Conservation (phyloP, 352 stramenopile species). For the Globisporangium parvum region DNA sequence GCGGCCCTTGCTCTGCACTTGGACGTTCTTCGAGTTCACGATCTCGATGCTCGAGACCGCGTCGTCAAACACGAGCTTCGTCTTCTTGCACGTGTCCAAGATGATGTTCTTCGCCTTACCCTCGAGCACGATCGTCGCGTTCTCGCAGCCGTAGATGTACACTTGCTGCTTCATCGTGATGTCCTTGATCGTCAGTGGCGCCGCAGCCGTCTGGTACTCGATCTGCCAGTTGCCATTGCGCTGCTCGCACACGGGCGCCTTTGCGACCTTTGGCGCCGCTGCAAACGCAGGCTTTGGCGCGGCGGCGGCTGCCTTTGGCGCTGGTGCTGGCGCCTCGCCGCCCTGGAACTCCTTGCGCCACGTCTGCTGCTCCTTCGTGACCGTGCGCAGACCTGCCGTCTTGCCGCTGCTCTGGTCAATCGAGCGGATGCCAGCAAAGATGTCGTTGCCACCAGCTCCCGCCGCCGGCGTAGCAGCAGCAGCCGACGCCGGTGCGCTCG, state of each 20-base stretch:
- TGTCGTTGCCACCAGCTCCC: constrained; percentile 55
- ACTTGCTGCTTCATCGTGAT: constrained; percentile 95
- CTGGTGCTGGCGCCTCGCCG: constrained; percentile 14
- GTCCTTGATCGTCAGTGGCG: constrained; percentile 85
- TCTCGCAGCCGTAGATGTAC: constrained; percentile 95
- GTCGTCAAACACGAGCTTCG: constrained; percentile 94
- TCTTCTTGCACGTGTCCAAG: constrained; percentile 94
- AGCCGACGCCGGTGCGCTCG: constrained; percentile 23
- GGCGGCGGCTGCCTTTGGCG: constrained; percentile 5
- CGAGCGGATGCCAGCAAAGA: constrained; percentile 87
- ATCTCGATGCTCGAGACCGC: constrained; percentile 96
- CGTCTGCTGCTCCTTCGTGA: constrained; percentile 97
- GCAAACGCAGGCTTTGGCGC: constrained; percentile 18
- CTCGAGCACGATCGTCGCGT: constrained; percentile 92
- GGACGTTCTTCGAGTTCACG: constrained; percentile 97
- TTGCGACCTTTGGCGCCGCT: constrained; percentile 32
- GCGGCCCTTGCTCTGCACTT: constrained; percentile 91
- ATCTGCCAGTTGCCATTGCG: constrained; percentile 96
- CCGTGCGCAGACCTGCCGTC: constrained; percentile 92
- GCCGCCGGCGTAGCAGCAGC: constrained; percentile 24
- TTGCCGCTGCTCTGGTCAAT: constrained; percentile 89
- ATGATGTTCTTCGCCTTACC: constrained; percentile 98
- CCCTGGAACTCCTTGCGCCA: constrained; percentile 94
- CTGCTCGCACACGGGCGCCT: constrained; percentile 72
- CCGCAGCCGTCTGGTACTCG: constrained; percentile 90